Conservation (phyloP, 768 basidiomycete genomes). For the Dictyophora rubrovolvata region DNA sequence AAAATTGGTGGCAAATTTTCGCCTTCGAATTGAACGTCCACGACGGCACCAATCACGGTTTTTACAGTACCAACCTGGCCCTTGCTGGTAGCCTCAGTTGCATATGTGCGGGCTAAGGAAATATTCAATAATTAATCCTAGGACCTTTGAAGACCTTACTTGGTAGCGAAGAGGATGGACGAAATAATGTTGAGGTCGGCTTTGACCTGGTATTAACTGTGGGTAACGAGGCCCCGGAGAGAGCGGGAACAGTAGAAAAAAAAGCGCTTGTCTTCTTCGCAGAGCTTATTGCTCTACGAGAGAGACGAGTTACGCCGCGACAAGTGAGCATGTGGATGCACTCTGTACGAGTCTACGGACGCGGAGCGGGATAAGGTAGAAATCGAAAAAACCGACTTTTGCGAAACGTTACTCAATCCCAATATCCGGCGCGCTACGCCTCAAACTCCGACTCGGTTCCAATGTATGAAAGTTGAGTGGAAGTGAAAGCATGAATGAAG, state of each 20-base stretch:
- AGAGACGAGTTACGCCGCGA: slow-evolving; percentile 80
- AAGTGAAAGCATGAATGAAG: no score
- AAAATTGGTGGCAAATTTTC: slow-evolving; percentile 95
- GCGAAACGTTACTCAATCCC: background rate
- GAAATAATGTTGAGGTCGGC: slow-evolving; percentile 39
- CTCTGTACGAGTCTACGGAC: slow-evolving; percentile 1
- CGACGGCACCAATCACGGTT: slow-evolving; percentile 99
- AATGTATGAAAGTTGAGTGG: no score
- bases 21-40: slow-evolving; percentile 96
- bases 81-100: slow-evolving; percentile 68
- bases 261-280: slow-evolving; percentile 69
- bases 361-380: slow-evolving; percentile 6
- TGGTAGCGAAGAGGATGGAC: slow-evolving; percentile 37
- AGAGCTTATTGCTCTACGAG: slow-evolving; percentile 70
- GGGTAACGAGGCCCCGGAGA: slow-evolving; percentile 36
- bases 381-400: background rate
- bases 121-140: slow-evolving; percentile 9
- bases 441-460: background rate
- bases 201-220: slow-evolving; percentile 32
- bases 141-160: slow-evolving; percentile 33
- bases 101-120: slow-evolving; percentile 68
- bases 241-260: slow-evolving; percentile 61
- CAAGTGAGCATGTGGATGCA: slow-evolving; percentile 59
- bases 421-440: background rate
- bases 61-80: slow-evolving; percentile 70